Conservation (phyloP, 176 grass and related monocot genomes). For the Aegilops sharonensis region DNA sequence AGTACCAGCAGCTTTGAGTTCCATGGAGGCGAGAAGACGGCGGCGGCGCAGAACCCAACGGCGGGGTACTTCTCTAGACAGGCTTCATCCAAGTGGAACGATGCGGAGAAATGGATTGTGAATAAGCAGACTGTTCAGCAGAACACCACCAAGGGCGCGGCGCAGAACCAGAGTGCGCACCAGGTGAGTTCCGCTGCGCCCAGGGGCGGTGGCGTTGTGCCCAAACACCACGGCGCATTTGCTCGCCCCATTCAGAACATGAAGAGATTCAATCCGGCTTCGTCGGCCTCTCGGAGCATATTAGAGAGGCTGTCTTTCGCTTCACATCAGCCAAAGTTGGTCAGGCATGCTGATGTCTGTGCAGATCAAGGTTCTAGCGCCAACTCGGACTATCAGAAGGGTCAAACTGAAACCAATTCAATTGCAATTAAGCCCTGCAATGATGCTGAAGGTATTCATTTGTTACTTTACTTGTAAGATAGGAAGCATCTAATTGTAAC, state of each 20-base stretch:
- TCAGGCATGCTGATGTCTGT: slow-evolving; percentile 40
- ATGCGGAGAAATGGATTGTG: slow-evolving; percentile 98
- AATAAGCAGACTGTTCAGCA: slow-evolving; percentile 63
- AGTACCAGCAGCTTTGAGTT: slow-evolving; percentile 82
- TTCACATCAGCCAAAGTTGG: slow-evolving; percentile 48
- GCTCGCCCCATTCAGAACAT: slow-evolving; percentile 35
- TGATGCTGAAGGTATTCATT: slow-evolving; percentile 47
- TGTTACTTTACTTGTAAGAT: no score
- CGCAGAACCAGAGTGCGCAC: slow-evolving; percentile 27
- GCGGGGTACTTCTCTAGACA: slow-evolving; percentile 54
- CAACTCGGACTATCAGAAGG: slow-evolving; percentile 18
- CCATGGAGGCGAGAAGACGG: slow-evolving; percentile 50
- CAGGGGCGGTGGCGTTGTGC: slow-evolving; percentile 25
- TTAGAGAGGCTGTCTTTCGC: slow-evolving; percentile 75
- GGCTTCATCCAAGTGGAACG: slow-evolving; percentile 88
- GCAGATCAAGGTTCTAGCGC: slow-evolving; percentile 8
- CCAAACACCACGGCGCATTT: slow-evolving; percentile 28
- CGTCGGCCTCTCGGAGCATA: slow-evolving; percentile 47
- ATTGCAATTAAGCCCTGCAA: slow-evolving; percentile 23
- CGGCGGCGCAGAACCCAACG: slow-evolving; percentile 34
- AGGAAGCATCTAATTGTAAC: no score
- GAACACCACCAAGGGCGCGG: slow-evolving; percentile 13
- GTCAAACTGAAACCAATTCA: slow-evolving; percentile 27
- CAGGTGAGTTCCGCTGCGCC: slow-evolving; percentile 32
- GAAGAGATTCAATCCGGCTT: slow-evolving; percentile 50